A percentile compares a stretch with the other conserved stretches of the same genome.
phyloP scores from a whole-genome alignment of 2,329 filamentous ascomycete genomes.

The Dactylellina drechsleri region DNA sequence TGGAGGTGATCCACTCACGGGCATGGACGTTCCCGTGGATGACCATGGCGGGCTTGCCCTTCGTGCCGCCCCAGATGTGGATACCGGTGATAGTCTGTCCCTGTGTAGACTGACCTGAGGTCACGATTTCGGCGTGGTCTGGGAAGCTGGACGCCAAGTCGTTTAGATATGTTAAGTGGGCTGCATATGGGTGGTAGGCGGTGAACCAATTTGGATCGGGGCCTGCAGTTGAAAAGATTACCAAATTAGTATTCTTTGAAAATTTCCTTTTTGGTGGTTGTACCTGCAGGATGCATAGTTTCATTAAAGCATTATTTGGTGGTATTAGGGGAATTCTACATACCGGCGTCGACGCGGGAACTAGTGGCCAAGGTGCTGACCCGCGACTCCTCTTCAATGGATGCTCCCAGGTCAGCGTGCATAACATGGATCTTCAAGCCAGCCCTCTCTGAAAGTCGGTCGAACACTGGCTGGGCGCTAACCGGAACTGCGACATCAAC shows the following conservation, averaged over 20 bases:
- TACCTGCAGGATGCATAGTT: conserved; percentile 58
- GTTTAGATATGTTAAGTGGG: conserved; percentile 66
- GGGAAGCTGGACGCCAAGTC: conserved; percentile 65
- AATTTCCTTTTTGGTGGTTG: conserved; percentile 60
- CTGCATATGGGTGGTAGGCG: conserved; percentile 67
- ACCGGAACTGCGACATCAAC: conserved; percentile 64
- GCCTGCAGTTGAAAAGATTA: conserved; percentile 15
- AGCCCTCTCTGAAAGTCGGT: conserved; percentile 59
- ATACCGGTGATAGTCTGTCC: conserved; percentile 65
- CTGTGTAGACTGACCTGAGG: conserved; percentile 65
- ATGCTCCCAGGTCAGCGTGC: conserved; percentile 64
- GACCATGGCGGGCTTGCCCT: conserved; percentile 64
- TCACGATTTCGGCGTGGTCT: conserved; percentile 66
- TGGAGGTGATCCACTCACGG: conserved; percentile 70
- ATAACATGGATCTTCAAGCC: conserved; percentile 61
- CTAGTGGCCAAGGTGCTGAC: conserved; percentile 1
- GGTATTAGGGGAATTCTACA: conserved; percentile 43
- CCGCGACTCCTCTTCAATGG: conserved; percentile 62
- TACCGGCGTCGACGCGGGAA: conserved; percentile 56
- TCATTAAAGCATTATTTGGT: conserved; percentile 49
- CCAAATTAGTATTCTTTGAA: conserved; percentile 1
- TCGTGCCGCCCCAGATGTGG: conserved; percentile 66
- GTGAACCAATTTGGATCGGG: conserved; percentile 64
- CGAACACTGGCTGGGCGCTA: conserved; percentile 61
- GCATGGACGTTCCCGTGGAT: conserved; percentile 71